Conservation (phyloP, 2,329 filamentous ascomycete genomes). For the Aspergillus costaricaensis region DNA sequence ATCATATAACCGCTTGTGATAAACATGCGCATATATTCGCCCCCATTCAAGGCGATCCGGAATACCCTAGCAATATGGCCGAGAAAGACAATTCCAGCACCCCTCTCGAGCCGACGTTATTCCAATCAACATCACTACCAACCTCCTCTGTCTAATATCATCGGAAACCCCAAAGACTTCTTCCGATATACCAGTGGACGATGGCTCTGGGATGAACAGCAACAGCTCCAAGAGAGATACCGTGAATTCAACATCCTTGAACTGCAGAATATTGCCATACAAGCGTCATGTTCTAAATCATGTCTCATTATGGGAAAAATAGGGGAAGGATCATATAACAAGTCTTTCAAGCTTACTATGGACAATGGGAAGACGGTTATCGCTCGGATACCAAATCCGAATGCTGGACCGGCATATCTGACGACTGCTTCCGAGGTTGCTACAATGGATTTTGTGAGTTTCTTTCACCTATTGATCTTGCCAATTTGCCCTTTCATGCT, state of each 20-base stretch:
- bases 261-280: background rate
- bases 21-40: too few relatives aligned
- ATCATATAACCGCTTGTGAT: too few relatives aligned
- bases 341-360: conserved; percentile 17
- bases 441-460: conserved; percentile 19
- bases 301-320: conserved; percentile 3
- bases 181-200: conserved; percentile 1
- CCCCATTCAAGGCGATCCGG: too few relatives aligned
- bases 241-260: conserved; percentile 5
- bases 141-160: too few relatives aligned
- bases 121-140: too few relatives aligned
- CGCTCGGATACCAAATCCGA: conserved; percentile 26
- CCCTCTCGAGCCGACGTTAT: too few relatives aligned
- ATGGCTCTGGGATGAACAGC: conserved; percentile 6
- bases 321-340: background rate
- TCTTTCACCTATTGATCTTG: background rate
- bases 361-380: conserved; percentile 21
- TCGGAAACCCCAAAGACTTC: background rate
- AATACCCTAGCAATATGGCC: too few relatives aligned
- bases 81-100: too few relatives aligned
- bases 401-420: conserved; percentile 21
- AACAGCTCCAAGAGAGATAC: conserved; percentile 2
- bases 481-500: background rate
- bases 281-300: background rate
- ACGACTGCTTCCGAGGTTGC: conserved; percentile 30